A percentile compares a stretch with the other conserved stretches of the same genome.
Evolutionary conservation across 768 basidiomycete genomes (phyloP).

Genomic region (Leccinum longicurvipes): DNA sequence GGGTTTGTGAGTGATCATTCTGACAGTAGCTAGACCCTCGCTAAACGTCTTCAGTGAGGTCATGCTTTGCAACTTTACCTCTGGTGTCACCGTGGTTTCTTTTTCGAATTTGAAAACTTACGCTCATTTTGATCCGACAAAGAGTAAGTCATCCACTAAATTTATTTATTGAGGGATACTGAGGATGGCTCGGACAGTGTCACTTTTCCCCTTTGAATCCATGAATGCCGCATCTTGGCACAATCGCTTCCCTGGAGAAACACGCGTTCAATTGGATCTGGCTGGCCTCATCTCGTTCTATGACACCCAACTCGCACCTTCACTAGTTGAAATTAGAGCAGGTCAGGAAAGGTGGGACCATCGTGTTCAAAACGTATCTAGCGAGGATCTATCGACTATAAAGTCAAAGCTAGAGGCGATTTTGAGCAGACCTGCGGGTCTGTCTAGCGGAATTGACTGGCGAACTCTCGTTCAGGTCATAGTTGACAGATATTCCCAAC

Average conservation of each 20-base stretch:
- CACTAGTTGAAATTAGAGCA: conserved; percentile 25
- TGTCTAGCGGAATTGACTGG: conserved; percentile 35
- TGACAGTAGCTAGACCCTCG: not conserved
- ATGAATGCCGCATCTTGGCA: conserved; percentile 30
- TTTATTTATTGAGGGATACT: not conserved
- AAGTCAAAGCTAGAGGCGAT: conserved; percentile 8
- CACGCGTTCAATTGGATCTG: conserved; percentile 33
- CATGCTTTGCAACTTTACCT: conserved; percentile 34
- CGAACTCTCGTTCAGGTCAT: conserved; percentile 25
- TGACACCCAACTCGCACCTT: conserved; percentile 30
- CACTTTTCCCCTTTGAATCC: not conserved
- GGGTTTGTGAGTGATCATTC: conserved; percentile 28
- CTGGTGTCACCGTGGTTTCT: conserved; percentile 27
- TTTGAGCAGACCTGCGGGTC: conserved; percentile 9
- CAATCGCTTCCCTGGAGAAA: conserved; percentile 35
- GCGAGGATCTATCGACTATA: conserved; percentile 14
- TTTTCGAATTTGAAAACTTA: conserved; percentile 17
- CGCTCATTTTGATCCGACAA: not conserved
- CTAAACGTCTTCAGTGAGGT: conserved; percentile 28
- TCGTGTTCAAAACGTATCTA: conserved; percentile 26
- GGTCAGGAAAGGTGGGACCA: conserved; percentile 30
- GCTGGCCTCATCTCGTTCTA: conserved; percentile 37
- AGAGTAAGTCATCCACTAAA: not conserved
- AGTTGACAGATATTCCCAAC: conserved; percentile 30
- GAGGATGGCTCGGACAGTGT: not conserved